A percentile compares a stretch with the other conserved stretches of the same genome.
These are phyloP conservation scores for Hyphopichia buzzinii DNA, from an alignment of 1,139 yeast genomes.

Conservation along the genomic window DNA sequence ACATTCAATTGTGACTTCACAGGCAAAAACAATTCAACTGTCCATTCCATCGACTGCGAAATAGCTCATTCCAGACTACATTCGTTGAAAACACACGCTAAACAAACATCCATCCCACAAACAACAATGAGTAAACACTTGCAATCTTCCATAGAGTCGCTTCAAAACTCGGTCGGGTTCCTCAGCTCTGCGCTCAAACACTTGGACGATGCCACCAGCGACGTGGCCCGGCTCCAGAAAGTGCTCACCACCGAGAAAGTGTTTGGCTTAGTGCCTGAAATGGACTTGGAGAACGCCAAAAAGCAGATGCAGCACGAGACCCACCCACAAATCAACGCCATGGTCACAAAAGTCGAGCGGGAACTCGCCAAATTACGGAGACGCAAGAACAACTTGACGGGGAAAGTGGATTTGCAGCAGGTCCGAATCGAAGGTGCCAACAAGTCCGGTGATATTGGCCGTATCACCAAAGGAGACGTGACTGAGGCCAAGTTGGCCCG, in stretches of 20 bases:
- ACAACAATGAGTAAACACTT: slow-evolving; percentile 6
- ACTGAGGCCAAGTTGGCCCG: slow-evolving; percentile 28
- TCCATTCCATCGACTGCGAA: too few species aligned
- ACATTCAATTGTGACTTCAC: too few species aligned
- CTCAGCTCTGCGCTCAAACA: slow-evolving; percentile 28
- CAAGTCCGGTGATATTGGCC: slow-evolving; percentile 10
- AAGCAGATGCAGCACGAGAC: slow-evolving; percentile 26
- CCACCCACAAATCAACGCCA: slow-evolving; percentile 34
- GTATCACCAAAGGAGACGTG: slow-evolving; percentile 10
- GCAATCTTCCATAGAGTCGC: slow-evolving; percentile 27
- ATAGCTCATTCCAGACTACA: too few species aligned
- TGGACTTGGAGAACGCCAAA: slow-evolving; percentile 40
- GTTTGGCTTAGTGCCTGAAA: slow-evolving; percentile 43
- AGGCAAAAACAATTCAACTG: too few species aligned
- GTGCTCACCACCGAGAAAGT: slow-evolving; percentile 36
- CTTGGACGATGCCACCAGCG: slow-evolving; percentile 32
- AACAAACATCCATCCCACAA: too few species aligned
- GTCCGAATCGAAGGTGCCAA: slow-evolving; percentile 29
- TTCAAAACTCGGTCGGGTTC: slow-evolving; percentile 30
- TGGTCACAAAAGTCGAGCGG: slow-evolving; percentile 30
- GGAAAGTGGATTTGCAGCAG: slow-evolving; percentile 32
- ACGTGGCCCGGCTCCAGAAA: slow-evolving; percentile 31
- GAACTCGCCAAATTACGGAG: slow-evolving; percentile 30
- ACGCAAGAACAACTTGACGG: slow-evolving; percentile 24
- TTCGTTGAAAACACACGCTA: too few species aligned